Conservation (phyloP, 441 rosid species). For the Flueggea neowawraea region DNA sequence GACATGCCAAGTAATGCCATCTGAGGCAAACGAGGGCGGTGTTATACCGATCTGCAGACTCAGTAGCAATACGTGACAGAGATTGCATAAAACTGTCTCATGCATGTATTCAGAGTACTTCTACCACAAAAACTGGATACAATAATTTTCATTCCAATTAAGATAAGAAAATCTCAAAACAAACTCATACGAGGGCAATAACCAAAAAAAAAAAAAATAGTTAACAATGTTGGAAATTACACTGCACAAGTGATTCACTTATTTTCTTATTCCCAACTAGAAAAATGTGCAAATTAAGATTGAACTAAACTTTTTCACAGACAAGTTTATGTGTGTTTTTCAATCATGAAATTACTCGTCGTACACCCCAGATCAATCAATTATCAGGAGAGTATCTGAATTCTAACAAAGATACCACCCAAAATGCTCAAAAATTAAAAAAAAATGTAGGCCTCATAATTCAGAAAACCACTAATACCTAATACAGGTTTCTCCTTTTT, state of each 20-base stretch:
- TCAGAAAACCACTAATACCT: too few species aligned
- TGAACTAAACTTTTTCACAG: background rate
- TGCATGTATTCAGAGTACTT: background rate
- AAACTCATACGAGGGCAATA: background rate
- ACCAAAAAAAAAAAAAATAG: background rate
- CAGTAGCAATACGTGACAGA: slow-evolving; percentile 33
- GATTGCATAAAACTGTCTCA: slow-evolving; percentile 13
- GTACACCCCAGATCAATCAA: background rate
- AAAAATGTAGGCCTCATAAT: background rate
- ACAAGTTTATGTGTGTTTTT: background rate
- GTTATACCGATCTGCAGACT: slow-evolving; percentile 83
- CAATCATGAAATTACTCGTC: background rate
- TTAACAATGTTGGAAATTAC: background rate
- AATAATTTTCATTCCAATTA: background rate
- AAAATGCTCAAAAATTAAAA: too few species aligned
- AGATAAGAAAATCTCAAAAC: background rate
- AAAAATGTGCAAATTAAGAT: background rate
- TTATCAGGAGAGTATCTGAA: background rate
- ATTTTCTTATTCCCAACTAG: background rate
- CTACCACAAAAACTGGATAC: background rate
- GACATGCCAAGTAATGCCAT: slow-evolving; percentile 95
- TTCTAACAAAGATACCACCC: background rate
- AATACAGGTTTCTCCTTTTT: too few species aligned
- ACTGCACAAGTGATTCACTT: background rate
- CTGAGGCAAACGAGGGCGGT: slow-evolving; percentile 99